Percentiles rank a stretch among this genome's conserved stretches.
phyloP scores from a whole-genome alignment of 768 basidiomycete genomes.

The Kwoniella bestiolae region DNA sequence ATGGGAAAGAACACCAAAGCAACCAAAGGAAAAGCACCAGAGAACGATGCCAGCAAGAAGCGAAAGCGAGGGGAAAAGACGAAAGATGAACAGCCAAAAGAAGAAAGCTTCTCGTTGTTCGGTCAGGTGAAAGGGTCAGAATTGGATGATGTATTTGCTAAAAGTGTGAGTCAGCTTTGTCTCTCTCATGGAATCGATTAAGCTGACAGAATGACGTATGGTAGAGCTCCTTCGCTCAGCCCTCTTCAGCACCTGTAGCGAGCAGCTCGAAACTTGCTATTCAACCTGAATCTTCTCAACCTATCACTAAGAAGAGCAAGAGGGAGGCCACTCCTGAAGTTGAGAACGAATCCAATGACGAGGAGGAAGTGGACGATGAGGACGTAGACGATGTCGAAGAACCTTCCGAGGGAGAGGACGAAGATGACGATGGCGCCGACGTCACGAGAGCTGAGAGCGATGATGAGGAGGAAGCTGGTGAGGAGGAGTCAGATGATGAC shows the following conservation, averaged over 20 bases:
- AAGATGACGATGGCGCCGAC: slow-evolving; percentile 19
- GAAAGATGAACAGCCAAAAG: slow-evolving; percentile 11
- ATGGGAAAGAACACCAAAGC: slow-evolving; percentile 32
- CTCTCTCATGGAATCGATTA: not conserved
- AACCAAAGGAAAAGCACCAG: slow-evolving; percentile 27
- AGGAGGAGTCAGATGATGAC: slow-evolving; percentile 42
- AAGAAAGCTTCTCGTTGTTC: slow-evolving; percentile 35
- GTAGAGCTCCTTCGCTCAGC: slow-evolving; percentile 15
- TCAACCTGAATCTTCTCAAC: slow-evolving; percentile 15
- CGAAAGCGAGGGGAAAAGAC: slow-evolving; percentile 22
- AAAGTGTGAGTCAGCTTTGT: slow-evolving; percentile 60
- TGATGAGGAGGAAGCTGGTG: slow-evolving; percentile 31
- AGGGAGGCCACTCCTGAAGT: slow-evolving; percentile 20
- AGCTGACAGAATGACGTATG: not conserved
- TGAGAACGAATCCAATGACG: slow-evolving; percentile 39
- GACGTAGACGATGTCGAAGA: slow-evolving; percentile 20
- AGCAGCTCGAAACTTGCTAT: slow-evolving; percentile 23
- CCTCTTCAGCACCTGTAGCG: slow-evolving; percentile 13
- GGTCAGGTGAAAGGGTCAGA: slow-evolving; percentile 61
- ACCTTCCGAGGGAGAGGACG: slow-evolving; percentile 29
- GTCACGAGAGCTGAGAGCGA: slow-evolving; percentile 26
- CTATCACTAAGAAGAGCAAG: slow-evolving; percentile 29
- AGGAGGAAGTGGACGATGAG: slow-evolving; percentile 27
- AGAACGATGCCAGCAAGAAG: slow-evolving; percentile 22
- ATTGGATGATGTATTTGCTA: slow-evolving; percentile 68